phyloP scores from a whole-genome alignment of 2,329 filamentous ascomycete species.

The Pochonia chlamydosporia region DNA sequence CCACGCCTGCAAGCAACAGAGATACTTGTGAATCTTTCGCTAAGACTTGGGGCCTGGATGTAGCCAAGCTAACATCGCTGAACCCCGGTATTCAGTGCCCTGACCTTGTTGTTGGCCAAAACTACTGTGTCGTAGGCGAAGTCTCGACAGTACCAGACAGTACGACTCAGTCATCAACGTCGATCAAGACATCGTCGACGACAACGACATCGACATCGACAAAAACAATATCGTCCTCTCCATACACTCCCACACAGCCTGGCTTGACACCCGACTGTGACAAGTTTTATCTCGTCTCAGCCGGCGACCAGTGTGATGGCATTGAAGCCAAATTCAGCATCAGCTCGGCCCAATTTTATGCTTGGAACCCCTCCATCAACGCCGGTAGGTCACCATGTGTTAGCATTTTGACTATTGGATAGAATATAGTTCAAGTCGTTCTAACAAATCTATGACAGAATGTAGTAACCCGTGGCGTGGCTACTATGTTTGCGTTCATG shows the following conservation, averaged over 20 bases:
- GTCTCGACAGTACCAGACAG: no score
- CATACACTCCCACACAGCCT: not conserved
- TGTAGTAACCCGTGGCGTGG: not conserved
- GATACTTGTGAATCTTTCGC: slow-evolving; percentile 22
- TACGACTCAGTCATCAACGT: no score
- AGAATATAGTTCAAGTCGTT: not conserved
- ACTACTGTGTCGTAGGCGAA: slow-evolving; percentile 16
- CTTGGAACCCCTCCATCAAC: slow-evolving; percentile 7
- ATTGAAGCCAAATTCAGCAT: slow-evolving; percentile 5
- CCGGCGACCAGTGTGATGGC: not conserved
- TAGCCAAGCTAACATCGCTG: slow-evolving; percentile 14
- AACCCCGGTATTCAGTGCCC: slow-evolving; percentile 20
- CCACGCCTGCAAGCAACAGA: slow-evolving; percentile 10
- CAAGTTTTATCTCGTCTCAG: not conserved
- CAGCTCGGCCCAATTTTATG: not conserved
- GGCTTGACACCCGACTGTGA: slow-evolving; percentile 6
- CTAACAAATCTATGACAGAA: not conserved
- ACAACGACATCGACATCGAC: not conserved
- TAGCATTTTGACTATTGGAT: not conserved
- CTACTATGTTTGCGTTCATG: not conserved
- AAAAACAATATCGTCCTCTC: not conserved
- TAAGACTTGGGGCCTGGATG: slow-evolving; percentile 16
- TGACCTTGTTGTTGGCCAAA: slow-evolving; percentile 11
- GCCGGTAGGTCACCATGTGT: not conserved
- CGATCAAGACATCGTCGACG: not conserved